These are phyloP conservation scores for Boletus tomentosulus DNA, from an alignment of 768 basidiomycete species.

Conservation along the genomic window DNA sequence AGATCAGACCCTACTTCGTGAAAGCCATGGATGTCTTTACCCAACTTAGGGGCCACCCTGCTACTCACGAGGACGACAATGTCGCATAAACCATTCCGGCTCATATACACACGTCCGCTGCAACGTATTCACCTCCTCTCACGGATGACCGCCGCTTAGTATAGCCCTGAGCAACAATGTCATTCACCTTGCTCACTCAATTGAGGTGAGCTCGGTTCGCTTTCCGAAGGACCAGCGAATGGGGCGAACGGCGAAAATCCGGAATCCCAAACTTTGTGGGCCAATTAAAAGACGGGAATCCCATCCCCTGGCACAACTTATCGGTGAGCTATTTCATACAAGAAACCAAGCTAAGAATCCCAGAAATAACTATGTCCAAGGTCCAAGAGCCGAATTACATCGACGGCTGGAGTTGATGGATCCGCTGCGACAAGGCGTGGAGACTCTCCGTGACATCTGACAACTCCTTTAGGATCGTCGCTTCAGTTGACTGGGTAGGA, in stretches of 20 bases:
- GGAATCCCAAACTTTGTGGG: too few relatives aligned
- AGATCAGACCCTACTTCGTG: slow-evolving; percentile 85
- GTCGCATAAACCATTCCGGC: neutral
- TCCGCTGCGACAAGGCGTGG: slow-evolving; percentile 33
- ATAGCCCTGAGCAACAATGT: too few relatives aligned
- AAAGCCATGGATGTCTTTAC: slow-evolving; percentile 74
- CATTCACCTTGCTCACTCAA: too few relatives aligned
- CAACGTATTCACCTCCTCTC: too few relatives aligned
- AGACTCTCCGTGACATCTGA: slow-evolving; percentile 46
- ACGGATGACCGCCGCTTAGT: too few relatives aligned
- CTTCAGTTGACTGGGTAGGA: slow-evolving; percentile 61
- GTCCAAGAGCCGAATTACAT: neutral
- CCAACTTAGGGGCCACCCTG: slow-evolving; percentile 41
- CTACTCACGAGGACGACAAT: slow-evolving; percentile 3
- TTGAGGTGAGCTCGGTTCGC: too few relatives aligned
- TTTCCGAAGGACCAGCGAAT: too few relatives aligned
- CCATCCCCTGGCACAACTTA: neutral
- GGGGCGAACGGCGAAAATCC: too few relatives aligned
- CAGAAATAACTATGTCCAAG: neutral
- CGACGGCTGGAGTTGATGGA: slow-evolving; percentile 28
- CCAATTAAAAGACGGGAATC: too few relatives aligned
- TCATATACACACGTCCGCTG: too few relatives aligned
- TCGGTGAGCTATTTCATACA: slow-evolving; percentile 3
- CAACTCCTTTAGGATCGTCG: slow-evolving; percentile 62
- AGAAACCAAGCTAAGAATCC: neutral